Conservation (phyloP, 2,329 filamentous ascomycete species). For the Periconia sp. region DNA sequence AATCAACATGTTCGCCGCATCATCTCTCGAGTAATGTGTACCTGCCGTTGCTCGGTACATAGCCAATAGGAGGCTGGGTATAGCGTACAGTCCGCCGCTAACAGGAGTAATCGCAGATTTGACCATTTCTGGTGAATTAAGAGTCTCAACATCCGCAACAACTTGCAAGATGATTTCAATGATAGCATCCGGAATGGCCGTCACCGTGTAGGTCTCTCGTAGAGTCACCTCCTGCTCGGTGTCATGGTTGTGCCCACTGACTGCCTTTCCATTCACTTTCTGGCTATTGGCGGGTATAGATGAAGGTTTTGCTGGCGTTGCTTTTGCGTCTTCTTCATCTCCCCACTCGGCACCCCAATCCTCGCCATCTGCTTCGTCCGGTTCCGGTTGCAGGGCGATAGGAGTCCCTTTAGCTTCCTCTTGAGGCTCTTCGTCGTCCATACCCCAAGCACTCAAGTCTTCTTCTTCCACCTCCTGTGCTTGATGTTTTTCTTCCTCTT, state of each 20-base stretch:
- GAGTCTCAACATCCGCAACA: conserved; percentile 54
- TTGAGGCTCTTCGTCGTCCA: conserved; percentile 45
- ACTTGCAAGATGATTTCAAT: conserved; percentile 67
- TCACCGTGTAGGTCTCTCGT: conserved; percentile 86
- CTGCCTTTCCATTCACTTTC: conserved; percentile 39
- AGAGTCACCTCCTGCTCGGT: conserved; percentile 72
- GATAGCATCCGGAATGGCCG: conserved; percentile 82
- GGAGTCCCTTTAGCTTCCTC: conserved; percentile 43
- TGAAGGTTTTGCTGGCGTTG: conserved; percentile 13
- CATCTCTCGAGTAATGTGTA: conserved; percentile 71
- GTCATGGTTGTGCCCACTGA: conserved; percentile 24
- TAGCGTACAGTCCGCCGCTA: conserved; percentile 70
- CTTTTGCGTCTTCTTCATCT: conserved; percentile 60
- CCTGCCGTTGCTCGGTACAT: conserved; percentile 80
- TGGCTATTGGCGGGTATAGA: conserved; percentile 30
- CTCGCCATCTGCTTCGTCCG: conserved; percentile 56
- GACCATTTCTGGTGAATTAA: conserved; percentile 59
- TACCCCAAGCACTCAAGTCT: conserved; percentile 57
- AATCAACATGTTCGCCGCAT: conserved; percentile 66
- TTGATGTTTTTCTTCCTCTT: conserved; percentile 3
- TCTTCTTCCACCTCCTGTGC: conserved; percentile 50
- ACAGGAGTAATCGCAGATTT: conserved; percentile 68
- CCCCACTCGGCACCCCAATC: conserved; percentile 80
- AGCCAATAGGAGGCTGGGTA: conserved; percentile 76
- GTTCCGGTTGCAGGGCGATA: conserved; percentile 25